phyloP scores from a whole-genome alignment of 2,329 filamentous ascomycete species.

The Colletotrichum eleusines region DNA sequence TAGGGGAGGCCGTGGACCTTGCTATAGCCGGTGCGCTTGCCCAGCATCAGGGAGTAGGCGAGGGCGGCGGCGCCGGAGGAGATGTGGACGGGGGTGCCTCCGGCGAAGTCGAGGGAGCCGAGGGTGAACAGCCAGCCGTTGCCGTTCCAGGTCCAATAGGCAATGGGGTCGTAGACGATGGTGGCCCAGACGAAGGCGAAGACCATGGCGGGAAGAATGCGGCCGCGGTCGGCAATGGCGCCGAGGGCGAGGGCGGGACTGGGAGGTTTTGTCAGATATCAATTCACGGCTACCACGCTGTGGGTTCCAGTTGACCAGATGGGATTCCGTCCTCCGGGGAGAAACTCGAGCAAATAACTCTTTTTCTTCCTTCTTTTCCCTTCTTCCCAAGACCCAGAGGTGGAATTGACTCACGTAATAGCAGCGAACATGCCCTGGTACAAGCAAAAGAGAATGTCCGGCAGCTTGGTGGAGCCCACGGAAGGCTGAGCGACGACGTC shows the following conservation, averaged over 20 bases:
- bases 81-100: slow-evolving; percentile 81
- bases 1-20: slow-evolving; percentile 73
- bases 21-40: slow-evolving; percentile 73
- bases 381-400: background rate
- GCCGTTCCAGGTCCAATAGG: slow-evolving; percentile 83
- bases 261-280: slow-evolving; percentile 34
- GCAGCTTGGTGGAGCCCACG: slow-evolving; percentile 77
- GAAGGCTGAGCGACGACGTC: slow-evolving; percentile 82
- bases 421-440: slow-evolving; percentile 92
- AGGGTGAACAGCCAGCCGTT: slow-evolving; percentile 79
- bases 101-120: slow-evolving; percentile 79
- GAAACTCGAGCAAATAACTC: background rate
- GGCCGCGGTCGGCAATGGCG: slow-evolving; percentile 71
- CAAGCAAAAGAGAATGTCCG: slow-evolving; percentile 85
- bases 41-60: slow-evolving; percentile 79
- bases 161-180: slow-evolving; percentile 78
- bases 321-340: background rate
- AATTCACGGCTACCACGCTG: background rate
- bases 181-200: slow-evolving; percentile 81
- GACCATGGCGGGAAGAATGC: slow-evolving; percentile 70
- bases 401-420: slow-evolving; percentile 82
- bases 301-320: background rate
- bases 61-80: slow-evolving; percentile 78
- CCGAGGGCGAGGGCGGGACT: slow-evolving; percentile 70
- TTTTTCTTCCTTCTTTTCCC: too few species aligned